A percentile compares a stretch with the other conserved stretches of the same genome.
Evolutionary conservation across 768 basidiomycete species (phyloP).

Genomic region (Pholiota conissans): DNA sequence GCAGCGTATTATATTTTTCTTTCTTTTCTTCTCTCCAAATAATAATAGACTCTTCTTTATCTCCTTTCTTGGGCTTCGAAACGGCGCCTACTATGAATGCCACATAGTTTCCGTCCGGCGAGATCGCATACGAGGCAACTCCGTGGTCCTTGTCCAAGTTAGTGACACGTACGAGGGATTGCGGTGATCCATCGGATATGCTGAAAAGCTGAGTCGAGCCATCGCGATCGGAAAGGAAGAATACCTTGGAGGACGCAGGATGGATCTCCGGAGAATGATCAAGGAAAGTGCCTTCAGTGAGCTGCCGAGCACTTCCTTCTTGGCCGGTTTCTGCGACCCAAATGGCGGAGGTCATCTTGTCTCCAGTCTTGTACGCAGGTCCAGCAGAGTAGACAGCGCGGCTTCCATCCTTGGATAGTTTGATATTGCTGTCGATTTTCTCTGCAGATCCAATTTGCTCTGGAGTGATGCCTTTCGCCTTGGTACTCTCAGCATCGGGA

Average conservation of each 20-base stretch:
- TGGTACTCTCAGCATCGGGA: too few species aligned
- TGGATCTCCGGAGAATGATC: constrained; percentile 10
- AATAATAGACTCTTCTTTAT: constrained; percentile 8
- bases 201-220: background rate
- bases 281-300: constrained; percentile 4
- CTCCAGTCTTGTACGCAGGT: constrained; percentile 10
- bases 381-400: constrained; percentile 6
- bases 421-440: constrained; percentile 3
- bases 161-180: background rate
- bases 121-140: constrained; percentile 7
- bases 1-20: constrained; percentile 5
- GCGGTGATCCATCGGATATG: background rate
- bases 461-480: constrained; percentile 4
- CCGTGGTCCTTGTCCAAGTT: constrained; percentile 6
- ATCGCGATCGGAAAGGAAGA: background rate
- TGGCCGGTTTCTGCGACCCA: constrained; percentile 10
- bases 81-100: constrained; percentile 8
- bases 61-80: constrained; percentile 7
- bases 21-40: constrained; percentile 11
- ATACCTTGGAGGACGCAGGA: constrained; percentile 1
- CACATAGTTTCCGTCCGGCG: constrained; percentile 8
- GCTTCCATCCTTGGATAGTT: constrained; percentile 11
- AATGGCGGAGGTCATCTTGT: constrained; percentile 9
- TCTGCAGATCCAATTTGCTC: constrained; percentile 11
- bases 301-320: constrained; percentile 9